These are phyloP conservation scores for Lachnellula arida DNA, from an alignment of 2,329 filamentous ascomycete species.

Conservation along the genomic window DNA sequence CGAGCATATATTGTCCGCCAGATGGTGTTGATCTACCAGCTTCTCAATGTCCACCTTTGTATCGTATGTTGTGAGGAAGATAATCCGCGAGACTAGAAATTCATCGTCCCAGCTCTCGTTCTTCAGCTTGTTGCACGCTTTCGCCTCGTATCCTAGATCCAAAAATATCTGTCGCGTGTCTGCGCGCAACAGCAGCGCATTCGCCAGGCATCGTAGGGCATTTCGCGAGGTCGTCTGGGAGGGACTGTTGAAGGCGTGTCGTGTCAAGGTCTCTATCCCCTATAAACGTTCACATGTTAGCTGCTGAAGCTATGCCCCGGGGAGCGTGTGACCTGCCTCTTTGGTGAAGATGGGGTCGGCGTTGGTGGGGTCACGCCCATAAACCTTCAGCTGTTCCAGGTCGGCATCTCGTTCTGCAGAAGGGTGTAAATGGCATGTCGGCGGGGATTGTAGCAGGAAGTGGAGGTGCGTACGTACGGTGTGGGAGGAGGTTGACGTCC, in stretches of 20 bases:
- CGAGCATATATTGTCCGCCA: constrained; percentile 64
- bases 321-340: constrained; percentile 46
- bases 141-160: constrained; percentile 61
- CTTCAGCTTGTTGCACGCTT: constrained; percentile 67
- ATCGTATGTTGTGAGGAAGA: constrained; percentile 77
- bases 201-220: constrained; percentile 78
- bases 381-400: constrained; percentile 69
- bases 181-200: constrained; percentile 68
- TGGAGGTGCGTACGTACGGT: constrained; percentile 45
- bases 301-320: constrained; percentile 4
- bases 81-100: constrained; percentile 73
- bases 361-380: constrained; percentile 66
- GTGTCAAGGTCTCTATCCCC: constrained; percentile 70
- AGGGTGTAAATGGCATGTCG: constrained; percentile 6
- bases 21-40: constrained; percentile 60
- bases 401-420: constrained; percentile 55
- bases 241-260: constrained; percentile 66
- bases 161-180: constrained; percentile 68
- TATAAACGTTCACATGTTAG: constrained; percentile 34
- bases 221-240: constrained; percentile 63
- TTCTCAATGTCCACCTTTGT: constrained; percentile 61
- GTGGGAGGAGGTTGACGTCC: constrained; percentile 51
- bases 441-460: neutral
- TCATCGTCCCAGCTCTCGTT: constrained; percentile 76
- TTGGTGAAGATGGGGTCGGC: constrained; percentile 82